Evolutionary conservation across 1,284 basidiomycete species (phyloP).

Genomic region (Ganoderma multipileum): DNA sequence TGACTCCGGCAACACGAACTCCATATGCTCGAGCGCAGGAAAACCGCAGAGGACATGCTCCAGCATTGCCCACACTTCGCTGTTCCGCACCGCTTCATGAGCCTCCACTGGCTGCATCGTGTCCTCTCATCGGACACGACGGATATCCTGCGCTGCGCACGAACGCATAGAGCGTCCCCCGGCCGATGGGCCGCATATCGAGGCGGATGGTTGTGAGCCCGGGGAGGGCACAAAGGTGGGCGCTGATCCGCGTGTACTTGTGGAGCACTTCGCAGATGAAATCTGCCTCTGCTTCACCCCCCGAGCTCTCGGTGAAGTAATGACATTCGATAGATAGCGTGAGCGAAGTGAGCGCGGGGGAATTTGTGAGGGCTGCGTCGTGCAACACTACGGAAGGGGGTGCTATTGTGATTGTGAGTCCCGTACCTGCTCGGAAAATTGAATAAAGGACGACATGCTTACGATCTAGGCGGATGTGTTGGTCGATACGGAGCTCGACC

Average conservation of each 20-base stretch:
- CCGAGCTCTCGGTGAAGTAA: neutral
- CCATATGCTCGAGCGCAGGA: neutral
- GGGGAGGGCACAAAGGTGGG: neutral
- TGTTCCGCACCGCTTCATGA: neutral
- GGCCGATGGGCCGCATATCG: neutral
- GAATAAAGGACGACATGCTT: neutral
- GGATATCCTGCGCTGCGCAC: neutral
- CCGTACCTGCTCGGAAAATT: no score
- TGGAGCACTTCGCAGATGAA: neutral
- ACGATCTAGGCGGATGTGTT: neutral
- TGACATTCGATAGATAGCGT: neutral
- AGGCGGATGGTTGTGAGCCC: neutral
- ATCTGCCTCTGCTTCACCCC: neutral
- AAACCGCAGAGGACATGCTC: neutral
- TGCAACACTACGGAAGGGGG: neutral
- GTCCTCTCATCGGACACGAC: neutral
- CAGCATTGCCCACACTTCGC: neutral
- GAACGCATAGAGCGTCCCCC: neutral
- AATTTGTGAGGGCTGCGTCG: neutral
- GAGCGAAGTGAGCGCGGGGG: neutral
- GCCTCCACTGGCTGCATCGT: neutral
- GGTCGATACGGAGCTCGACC: neutral
- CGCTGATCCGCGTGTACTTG: neutral
- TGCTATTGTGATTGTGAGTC: neutral
- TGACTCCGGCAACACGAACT: neutral